Evolutionary conservation across 768 basidiomycete genomes (phyloP).

Genomic region (Cubamyces lactineus): DNA sequence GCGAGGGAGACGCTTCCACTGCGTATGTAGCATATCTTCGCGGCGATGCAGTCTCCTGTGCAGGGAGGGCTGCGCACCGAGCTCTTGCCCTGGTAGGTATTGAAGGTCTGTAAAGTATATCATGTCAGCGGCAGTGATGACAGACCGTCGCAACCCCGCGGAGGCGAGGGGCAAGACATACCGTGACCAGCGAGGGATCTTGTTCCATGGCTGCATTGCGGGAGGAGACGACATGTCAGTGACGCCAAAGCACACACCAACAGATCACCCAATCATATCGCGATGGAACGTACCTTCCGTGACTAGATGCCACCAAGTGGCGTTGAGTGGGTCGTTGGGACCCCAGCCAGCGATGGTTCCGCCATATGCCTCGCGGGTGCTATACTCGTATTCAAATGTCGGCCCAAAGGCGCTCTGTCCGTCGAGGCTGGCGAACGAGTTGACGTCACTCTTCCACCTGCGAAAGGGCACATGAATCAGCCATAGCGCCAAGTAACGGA

Average conservation of each 20-base stretch:
- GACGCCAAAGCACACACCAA: too few relatives aligned
- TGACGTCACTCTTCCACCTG: conserved; percentile 71
- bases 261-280: too few relatives aligned
- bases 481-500: too few relatives aligned
- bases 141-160: too few relatives aligned
- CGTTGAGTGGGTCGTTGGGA: conserved; percentile 68
- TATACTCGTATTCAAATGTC: conserved; percentile 65
- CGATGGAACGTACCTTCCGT: conserved; percentile 58
- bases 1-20: conserved; percentile 71
- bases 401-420: conserved; percentile 60
- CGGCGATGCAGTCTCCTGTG: conserved; percentile 58
- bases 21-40: conserved; percentile 78
- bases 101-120: conserved; percentile 53
- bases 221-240: too few relatives aligned
- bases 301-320: conserved; percentile 82
- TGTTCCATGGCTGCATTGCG: conserved; percentile 53
- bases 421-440: conserved; percentile 62
- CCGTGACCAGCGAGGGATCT: conserved; percentile 58
- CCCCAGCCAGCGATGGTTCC: conserved; percentile 59
- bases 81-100: conserved; percentile 70
- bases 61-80: conserved; percentile 59
- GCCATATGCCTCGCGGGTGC: conserved; percentile 70
- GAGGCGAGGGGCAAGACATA: conserved; percentile 29
- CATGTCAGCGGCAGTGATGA: not conserved
- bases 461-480: not conserved